Conservation (phyloP, 2,329 filamentous ascomycete genomes). For the Graphiopsis chlorocephala region DNA sequence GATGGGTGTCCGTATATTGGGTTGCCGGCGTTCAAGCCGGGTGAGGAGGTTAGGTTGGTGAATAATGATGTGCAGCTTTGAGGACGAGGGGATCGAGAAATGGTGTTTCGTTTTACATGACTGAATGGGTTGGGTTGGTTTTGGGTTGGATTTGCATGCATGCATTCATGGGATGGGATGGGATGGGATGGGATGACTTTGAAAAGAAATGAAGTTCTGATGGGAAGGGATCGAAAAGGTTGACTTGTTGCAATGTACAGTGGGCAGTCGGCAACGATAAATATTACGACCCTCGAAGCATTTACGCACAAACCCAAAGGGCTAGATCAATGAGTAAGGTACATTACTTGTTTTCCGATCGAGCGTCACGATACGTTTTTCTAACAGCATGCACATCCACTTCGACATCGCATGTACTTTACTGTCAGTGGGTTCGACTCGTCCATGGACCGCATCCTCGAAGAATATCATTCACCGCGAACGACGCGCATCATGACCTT, state of each 20-base stretch:
- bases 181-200: too few species aligned
- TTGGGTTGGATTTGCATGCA: not conserved
- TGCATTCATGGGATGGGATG: not conserved
- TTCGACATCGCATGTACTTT: too few species aligned
- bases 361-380: not conserved
- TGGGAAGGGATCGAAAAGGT: not conserved
- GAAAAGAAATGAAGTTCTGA: too few species aligned
- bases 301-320: not conserved
- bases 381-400: not conserved
- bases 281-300: not conserved
- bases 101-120: not conserved
- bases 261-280: not conserved
- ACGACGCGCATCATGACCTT: not conserved
- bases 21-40: conserved; percentile 92
- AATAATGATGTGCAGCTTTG: conserved; percentile 83
- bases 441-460: too few species aligned
- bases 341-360: not conserved
- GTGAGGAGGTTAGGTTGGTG: conserved; percentile 85
- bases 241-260: not conserved
- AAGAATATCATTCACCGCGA: not conserved
- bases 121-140: too few species aligned
- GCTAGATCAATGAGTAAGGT: too few species aligned
- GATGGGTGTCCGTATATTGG: conserved; percentile 80
- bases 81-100: not conserved
- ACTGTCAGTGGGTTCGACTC: too few species aligned